Conservation (phyloP, 495 filamentous ascomycete genomes). For the Letharia lupina region DNA sequence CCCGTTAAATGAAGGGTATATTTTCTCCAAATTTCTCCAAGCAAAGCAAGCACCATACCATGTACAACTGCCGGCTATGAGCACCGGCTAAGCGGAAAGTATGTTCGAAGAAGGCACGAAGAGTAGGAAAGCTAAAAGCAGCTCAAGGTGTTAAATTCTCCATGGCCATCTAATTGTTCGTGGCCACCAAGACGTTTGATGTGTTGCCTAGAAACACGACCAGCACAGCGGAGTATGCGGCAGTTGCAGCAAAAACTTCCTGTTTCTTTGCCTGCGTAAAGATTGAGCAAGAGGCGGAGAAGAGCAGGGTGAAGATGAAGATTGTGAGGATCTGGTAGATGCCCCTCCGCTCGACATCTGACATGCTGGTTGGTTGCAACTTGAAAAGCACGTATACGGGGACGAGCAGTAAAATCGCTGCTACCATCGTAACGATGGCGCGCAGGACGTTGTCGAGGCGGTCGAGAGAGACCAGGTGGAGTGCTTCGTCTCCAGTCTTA, state of each 20-base stretch:
- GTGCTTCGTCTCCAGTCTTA: constrained; percentile 11
- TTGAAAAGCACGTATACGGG: constrained; percentile 15
- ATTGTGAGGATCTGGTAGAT: constrained; percentile 14
- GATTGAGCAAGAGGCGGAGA: constrained; percentile 22
- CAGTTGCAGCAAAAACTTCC: constrained; percentile 26
- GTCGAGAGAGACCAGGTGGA: constrained; percentile 7
- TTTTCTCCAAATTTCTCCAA: neutral
- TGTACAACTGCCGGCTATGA: no score
- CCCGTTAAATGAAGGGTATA: neutral
- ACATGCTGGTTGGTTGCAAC: constrained; percentile 5
- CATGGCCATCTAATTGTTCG: neutral
- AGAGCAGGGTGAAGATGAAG: constrained; percentile 22
- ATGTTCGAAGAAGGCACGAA: neutral
- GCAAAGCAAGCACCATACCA: neutral
- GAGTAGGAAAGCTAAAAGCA: neutral
- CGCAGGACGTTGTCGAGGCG: constrained; percentile 14
- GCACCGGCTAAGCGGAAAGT: neutral
- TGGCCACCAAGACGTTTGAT: neutral
- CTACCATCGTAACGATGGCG: constrained; percentile 4
- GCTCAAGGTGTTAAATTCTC: no score
- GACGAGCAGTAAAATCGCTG: constrained; percentile 8
- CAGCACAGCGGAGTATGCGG: constrained; percentile 27
- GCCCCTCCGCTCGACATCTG: constrained; percentile 12
- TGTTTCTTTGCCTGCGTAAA: constrained; percentile 25
- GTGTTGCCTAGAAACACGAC: constrained; percentile 27